Percentiles rank a stretch among this genome's conserved stretches.
Evolutionary conservation across 441 rosid genomes (phyloP).

Genomic region (Brassica hybrid): DNA sequence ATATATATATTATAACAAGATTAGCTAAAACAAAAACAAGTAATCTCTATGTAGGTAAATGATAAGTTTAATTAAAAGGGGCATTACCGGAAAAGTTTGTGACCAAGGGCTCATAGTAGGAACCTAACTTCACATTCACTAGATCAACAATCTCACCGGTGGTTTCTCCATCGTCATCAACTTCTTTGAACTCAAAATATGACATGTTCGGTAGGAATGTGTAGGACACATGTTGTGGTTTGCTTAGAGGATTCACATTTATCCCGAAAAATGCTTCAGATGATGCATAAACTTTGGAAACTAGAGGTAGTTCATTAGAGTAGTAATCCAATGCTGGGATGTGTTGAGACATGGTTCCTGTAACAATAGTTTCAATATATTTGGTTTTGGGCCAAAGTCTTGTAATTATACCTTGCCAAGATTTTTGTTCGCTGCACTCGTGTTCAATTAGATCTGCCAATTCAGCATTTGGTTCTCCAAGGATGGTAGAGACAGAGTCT

Average conservation of each 20-base stretch:
- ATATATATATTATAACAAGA: not conserved
- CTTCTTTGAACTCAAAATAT: not conserved
- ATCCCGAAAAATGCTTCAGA: not conserved
- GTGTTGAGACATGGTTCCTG: not conserved
- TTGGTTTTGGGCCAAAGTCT: conserved; percentile 9
- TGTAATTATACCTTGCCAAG: not conserved
- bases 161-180: not conserved
- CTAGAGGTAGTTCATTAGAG: not conserved
- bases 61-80: not conserved
- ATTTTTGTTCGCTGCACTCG: not conserved
- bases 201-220: conserved; percentile 7
- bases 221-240: conserved; percentile 7
- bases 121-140: not conserved
- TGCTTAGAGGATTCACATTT: conserved; percentile 4
- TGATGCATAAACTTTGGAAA: not conserved
- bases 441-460: not conserved
- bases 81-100: not conserved
- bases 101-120: conserved; percentile 7
- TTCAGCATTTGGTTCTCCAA: not conserved
- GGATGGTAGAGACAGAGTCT: not conserved
- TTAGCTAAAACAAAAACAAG: not conserved
- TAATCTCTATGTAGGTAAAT: not conserved
- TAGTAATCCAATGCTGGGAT: not conserved
- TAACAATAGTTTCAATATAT: not conserved
- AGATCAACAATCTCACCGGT: not conserved